A percentile compares a stretch with the other conserved stretches of the same genome.
Evolutionary conservation across 106 monocot genomes (phyloP).

Genomic region (Cymbidium sinense): DNA sequence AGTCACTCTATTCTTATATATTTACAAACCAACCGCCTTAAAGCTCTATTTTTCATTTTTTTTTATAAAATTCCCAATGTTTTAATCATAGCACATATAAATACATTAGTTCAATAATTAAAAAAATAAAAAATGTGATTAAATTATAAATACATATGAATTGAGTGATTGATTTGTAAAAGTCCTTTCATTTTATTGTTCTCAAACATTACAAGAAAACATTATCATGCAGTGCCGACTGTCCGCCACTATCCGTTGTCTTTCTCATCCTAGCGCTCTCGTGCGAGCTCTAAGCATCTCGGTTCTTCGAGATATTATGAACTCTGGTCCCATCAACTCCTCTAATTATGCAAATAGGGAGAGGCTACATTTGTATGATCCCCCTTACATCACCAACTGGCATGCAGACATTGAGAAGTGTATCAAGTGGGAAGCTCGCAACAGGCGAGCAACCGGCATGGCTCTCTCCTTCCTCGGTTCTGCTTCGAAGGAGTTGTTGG

Average conservation of each 20-base stretch:
- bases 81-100: no score
- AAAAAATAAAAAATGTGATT: no score
- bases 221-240: constrained; percentile 64
- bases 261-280: constrained; percentile 94
- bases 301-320: constrained; percentile 72
- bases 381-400: constrained; percentile 62
- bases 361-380: constrained; percentile 7
- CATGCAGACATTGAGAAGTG: constrained; percentile 67
- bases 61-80: no score
- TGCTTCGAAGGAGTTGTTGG: constrained; percentile 73
- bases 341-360: constrained; percentile 20
- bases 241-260: constrained; percentile 81
- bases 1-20: no score
- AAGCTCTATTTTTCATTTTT: no score
- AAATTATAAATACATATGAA: no score
- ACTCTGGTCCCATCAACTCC: constrained; percentile 31
- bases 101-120: no score
- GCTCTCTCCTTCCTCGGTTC: constrained; percentile 58
- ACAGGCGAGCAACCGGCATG: constrained; percentile 65
- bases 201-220: background rate
- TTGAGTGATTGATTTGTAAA: no score
- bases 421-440: constrained; percentile 76
- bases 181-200: background rate
- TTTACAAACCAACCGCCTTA: no score
- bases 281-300: constrained; percentile 85